Conservation (phyloP, 108 stramenopile species). For the Aurantiochytrium sp. region DNA sequence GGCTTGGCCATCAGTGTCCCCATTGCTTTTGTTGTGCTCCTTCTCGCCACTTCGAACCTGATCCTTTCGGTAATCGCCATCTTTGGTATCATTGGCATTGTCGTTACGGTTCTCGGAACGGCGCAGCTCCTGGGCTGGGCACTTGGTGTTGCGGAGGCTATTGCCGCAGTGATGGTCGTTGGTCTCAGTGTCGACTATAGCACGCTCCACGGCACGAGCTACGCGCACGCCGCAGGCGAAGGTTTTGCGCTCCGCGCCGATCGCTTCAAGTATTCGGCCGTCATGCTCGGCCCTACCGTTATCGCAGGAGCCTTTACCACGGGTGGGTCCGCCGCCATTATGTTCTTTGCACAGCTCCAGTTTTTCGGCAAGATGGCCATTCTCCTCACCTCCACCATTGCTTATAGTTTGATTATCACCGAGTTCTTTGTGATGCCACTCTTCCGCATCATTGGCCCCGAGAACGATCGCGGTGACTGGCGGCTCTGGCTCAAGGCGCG, state of each 20-base stretch:
- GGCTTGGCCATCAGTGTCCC: slow-evolving; percentile 31
- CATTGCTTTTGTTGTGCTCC: slow-evolving; percentile 26
- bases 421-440: slow-evolving; percentile 32
- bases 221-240: not conserved
- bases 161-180: slow-evolving; percentile 32
- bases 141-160: slow-evolving; percentile 27
- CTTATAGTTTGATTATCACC: not conserved
- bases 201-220: slow-evolving; percentile 24
- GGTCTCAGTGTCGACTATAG: slow-evolving; percentile 36
- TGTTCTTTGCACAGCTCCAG: slow-evolving; percentile 16
- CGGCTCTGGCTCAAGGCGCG: not conserved
- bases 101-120: slow-evolving; percentile 21
- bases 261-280: slow-evolving; percentile 12
- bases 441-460: slow-evolving; percentile 18
- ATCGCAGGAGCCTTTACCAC: slow-evolving; percentile 32
- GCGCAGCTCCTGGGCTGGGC: slow-evolving; percentile 18
- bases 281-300: slow-evolving; percentile 18
- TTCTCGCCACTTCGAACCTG: slow-evolving; percentile 26
- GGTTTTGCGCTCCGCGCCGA: not conserved
- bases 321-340: slow-evolving; percentile 19
- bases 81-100: slow-evolving; percentile 19
- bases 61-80: slow-evolving; percentile 15
- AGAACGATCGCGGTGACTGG: not conserved
- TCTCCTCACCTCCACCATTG: slow-evolving; percentile 24
- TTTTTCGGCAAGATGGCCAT: slow-evolving; percentile 37